These are phyloP conservation scores for Medicago arabica DNA, from an alignment of 306 rosid species.

Conservation along the genomic window DNA sequence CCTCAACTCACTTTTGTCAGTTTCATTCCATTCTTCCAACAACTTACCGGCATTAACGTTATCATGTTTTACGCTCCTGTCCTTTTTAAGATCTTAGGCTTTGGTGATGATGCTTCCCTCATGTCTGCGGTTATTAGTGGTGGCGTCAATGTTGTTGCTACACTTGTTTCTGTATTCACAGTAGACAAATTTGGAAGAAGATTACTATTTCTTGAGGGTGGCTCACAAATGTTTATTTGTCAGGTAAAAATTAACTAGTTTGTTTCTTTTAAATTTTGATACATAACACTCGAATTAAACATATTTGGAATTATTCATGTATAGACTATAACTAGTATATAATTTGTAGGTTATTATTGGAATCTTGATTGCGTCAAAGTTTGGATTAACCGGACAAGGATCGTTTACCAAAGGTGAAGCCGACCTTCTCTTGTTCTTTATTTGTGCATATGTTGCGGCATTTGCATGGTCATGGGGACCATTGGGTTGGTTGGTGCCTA, in stretches of 20 bases:
- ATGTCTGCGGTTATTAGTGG: constrained; percentile 44
- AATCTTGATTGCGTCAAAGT: constrained; percentile 39
- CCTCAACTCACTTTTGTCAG: constrained; percentile 40
- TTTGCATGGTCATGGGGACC: constrained; percentile 87
- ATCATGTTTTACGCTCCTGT: constrained; percentile 48
- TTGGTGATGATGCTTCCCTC: constrained; percentile 42
- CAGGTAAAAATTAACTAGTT: constrained; percentile 18
- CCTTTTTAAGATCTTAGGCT: constrained; percentile 39
- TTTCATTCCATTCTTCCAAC: constrained; percentile 40
- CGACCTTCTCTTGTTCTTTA: constrained; percentile 45
- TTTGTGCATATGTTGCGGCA: constrained; percentile 67
- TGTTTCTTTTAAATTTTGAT: not conserved
- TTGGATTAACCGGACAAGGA: constrained; percentile 59
- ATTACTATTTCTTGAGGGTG: constrained; percentile 41
- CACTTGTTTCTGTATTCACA: constrained; percentile 32
- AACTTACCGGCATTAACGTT: constrained; percentile 46
- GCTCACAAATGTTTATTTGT: constrained; percentile 39
- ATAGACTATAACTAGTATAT: not conserved
- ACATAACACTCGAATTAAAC: not conserved
- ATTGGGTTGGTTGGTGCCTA: constrained; percentile 68
- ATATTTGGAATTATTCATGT: not conserved
- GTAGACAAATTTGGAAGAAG: constrained; percentile 44
- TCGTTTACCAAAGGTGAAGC: constrained; percentile 37
- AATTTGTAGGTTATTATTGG: constrained; percentile 42
- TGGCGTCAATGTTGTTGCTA: constrained; percentile 40